Conservation (phyloP, 1,284 basidiomycete species). For the Apiotrichum gamsii region DNA sequence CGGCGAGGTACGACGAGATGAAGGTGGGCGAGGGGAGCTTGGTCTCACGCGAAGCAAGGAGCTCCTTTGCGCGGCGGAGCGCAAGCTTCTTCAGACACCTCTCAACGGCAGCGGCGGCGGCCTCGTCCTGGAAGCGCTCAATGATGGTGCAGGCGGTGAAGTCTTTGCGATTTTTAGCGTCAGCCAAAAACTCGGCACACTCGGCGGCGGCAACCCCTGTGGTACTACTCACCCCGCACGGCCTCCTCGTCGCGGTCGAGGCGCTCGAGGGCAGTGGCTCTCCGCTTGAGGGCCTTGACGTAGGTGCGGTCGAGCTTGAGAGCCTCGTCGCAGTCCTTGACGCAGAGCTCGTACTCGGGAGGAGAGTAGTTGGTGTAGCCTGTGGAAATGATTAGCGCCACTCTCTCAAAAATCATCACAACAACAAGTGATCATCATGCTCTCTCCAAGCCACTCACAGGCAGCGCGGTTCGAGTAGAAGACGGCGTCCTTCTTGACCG, state of each 20-base stretch:
- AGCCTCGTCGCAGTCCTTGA: conserved; percentile 87
- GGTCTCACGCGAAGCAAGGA: conserved; percentile 64
- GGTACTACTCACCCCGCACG: conserved; percentile 59
- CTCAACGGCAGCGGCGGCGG: conserved; percentile 76
- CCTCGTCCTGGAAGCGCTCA: conserved; percentile 82
- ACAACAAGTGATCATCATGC: not conserved
- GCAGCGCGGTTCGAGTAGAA: conserved; percentile 98
- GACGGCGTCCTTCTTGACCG: conserved; percentile 81
- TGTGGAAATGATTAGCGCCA: no score
- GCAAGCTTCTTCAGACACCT: conserved; percentile 84
- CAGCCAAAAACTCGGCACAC: not conserved
- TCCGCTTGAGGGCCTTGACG: conserved; percentile 90
- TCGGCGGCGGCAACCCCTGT: not conserved
- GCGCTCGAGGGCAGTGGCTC: conserved; percentile 77
- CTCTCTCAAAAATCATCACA: not conserved
- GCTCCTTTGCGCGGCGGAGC: conserved; percentile 62
- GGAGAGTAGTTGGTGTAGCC: conserved; percentile 88
- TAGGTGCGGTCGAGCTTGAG: conserved; percentile 79
- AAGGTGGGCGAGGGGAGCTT: conserved; percentile 87
- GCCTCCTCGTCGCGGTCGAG: conserved; percentile 70
- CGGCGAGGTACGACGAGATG: conserved; percentile 92
- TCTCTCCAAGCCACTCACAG: conserved; percentile 54
- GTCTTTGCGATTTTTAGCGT: conserved; percentile 53
- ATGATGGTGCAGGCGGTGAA: conserved; percentile 94
- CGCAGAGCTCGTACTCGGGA: conserved; percentile 73